These are phyloP conservation scores for Triticum aestivum DNA, from an alignment of 176 grass and related monocot genomes.

Conservation along the genomic window DNA sequence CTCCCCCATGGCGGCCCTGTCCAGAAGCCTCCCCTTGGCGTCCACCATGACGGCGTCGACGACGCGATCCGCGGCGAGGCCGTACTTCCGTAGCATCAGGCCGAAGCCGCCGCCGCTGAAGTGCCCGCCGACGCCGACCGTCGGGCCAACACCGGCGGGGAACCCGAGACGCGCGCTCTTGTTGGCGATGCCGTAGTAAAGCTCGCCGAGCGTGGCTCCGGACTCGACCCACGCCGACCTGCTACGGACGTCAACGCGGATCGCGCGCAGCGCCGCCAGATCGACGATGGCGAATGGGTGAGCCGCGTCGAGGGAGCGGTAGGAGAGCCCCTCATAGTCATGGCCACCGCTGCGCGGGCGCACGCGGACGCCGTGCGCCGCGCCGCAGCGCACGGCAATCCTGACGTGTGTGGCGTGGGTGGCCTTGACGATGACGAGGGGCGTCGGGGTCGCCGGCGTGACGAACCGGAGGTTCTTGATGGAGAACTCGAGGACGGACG, in stretches of 20 bases:
- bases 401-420: constrained; percentile 46
- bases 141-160: constrained; percentile 48
- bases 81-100: constrained; percentile 38
- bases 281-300: constrained; percentile 47
- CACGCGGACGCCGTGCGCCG: constrained; percentile 24
- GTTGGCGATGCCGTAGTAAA: constrained; percentile 55
- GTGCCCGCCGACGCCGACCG: constrained; percentile 52
- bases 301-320: constrained; percentile 25
- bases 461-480: constrained; percentile 62
- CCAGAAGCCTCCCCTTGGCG: constrained; percentile 34
- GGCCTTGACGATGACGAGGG: constrained; percentile 41
- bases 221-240: constrained; percentile 53
- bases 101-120: constrained; percentile 53
- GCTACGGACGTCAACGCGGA: constrained; percentile 23
- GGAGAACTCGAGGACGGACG: constrained; percentile 44
- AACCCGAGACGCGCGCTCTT: constrained; percentile 30
- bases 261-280: constrained; percentile 24
- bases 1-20: constrained; percentile 53
- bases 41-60: constrained; percentile 51
- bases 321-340: constrained; percentile 78
- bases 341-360: constrained; percentile 68
- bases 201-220: constrained; percentile 66
- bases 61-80: constrained; percentile 44
- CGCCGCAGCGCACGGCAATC: constrained; percentile 47
- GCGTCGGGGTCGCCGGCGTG: constrained; percentile 48